Evolutionary conservation across 2,329 filamentous ascomycete species (phyloP), one percentile per base, ranked within the genome.

Genomic region (Triangularia setosa): DNA sequence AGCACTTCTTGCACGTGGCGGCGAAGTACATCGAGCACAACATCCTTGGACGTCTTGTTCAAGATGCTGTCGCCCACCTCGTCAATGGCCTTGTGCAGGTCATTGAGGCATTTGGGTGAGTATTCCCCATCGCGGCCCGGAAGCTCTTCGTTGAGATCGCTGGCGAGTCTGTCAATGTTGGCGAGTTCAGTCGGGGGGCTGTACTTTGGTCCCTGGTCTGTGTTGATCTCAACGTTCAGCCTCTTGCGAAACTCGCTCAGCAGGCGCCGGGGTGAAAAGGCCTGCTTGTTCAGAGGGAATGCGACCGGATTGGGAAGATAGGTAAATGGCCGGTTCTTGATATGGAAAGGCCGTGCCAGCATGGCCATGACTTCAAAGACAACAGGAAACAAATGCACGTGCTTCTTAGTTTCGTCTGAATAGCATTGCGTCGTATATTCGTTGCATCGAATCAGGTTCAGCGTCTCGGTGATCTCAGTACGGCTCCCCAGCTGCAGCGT

Each of bases 291-390:
- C 73, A 74, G 77, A 8, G 25, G 61, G 60, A 74, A 74, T 2
- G 69, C 63, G 0, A 74, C 77, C 0, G 79, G 79, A 62, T 81
- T 81, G 0, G 79, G 79, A 1, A 81, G 71, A 72, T 78, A 76
- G 27, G 75, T 74, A 63, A 79, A 81, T 16, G 58, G 58, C 56
- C 77, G 83, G 44, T 80, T 72, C 12, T 75, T 74, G 18, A 84
- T 79, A 57, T 84, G 81, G 21, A 84, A 75, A 0, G 78, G 78
- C 16, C 77, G 75, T 44, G 78, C 78, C 1, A 86, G 71, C 84
- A 87, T 86, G 18, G 83, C 84, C 3, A 85, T 71, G 0, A 87
- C 76, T 69, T 86, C 84, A 58, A 86, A 86, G 0, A 81, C 78
- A 0, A 86, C 83, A 14, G 81, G 80, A 63, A 84, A 84, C 1